Percentiles rank a stretch among this genome's conserved stretches.
Conservation (phyloP, 2,329 filamentous ascomycete species). For the Nemania serpens region DNA sequence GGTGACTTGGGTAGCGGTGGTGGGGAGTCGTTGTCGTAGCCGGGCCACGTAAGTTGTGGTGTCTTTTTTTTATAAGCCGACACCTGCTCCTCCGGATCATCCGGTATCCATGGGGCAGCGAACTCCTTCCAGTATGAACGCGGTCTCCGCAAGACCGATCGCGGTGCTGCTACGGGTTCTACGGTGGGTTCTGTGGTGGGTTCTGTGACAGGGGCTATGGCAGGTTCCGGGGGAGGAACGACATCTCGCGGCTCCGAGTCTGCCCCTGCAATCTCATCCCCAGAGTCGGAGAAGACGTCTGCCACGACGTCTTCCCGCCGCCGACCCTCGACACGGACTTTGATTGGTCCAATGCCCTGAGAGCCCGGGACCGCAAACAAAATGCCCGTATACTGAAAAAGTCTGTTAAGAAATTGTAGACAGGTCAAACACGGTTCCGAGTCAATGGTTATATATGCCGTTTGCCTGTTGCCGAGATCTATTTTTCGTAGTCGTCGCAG, state of each 20-base stretch:
- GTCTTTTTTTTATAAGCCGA: constrained; percentile 34
- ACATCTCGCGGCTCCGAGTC: no score
- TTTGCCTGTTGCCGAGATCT: constrained; percentile 16
- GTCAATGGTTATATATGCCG: constrained; percentile 32
- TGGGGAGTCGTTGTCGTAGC: not conserved
- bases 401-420: constrained; percentile 28
- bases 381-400: constrained; percentile 29
- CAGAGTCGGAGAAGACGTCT: constrained; percentile 27
- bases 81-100: constrained; percentile 21
- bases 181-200: no score
- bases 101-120: constrained; percentile 24
- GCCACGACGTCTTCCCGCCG: constrained; percentile 26
- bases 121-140: not conserved
- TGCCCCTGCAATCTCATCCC: constrained; percentile 8
- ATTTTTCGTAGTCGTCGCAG: constrained; percentile 18
- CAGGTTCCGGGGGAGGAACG: no score
- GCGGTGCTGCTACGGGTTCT: not conserved
- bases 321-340: constrained; percentile 23
- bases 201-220: no score
- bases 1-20: not conserved
- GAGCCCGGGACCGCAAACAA: constrained; percentile 24
- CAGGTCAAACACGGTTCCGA: constrained; percentile 32
- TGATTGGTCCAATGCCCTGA: constrained; percentile 28
- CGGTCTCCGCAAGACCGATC: not conserved
- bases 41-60: constrained; percentile 27